Evolutionary conservation across 306 rosid genomes (phyloP).

Genomic region (Lathyrus sativus): DNA sequence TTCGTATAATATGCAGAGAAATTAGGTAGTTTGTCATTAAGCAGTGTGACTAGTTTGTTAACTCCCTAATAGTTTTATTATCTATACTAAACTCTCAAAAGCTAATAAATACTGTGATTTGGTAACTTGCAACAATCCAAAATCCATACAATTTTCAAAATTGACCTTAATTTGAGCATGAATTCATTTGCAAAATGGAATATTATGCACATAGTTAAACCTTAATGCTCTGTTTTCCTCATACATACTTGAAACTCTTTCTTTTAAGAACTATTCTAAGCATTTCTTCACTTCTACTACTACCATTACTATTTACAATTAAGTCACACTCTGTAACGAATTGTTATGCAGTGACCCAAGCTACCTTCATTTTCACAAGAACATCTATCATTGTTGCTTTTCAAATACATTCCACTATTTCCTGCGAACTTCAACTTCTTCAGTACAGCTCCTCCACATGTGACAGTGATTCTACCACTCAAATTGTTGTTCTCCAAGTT

Average conservation of each 20-base stretch:
- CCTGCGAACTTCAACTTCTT: constrained; percentile 58
- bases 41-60: too few species aligned
- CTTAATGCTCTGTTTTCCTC: neutral
- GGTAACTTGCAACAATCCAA: too few species aligned
- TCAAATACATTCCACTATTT: constrained; percentile 61
- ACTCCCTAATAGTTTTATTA: too few species aligned
- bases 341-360: too few species aligned
- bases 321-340: neutral
- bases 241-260: neutral
- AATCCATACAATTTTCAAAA: neutral
- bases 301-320: constrained; percentile 12
- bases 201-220: neutral
- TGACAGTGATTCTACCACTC: constrained; percentile 52
- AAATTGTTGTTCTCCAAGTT: constrained; percentile 79
- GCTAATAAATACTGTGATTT: too few species aligned
- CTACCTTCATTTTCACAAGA: constrained; percentile 12
- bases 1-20: too few species aligned
- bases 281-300: neutral
- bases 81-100: too few species aligned
- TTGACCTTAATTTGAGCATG: neutral
- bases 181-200: neutral
- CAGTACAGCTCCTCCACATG: constrained; percentile 43
- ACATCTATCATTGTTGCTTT: neutral
- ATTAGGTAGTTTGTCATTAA: too few species aligned
- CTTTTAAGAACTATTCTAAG: neutral